Conservation (phyloP, 495 filamentous ascomycete species). For the Lepidopterella palustris region DNA sequence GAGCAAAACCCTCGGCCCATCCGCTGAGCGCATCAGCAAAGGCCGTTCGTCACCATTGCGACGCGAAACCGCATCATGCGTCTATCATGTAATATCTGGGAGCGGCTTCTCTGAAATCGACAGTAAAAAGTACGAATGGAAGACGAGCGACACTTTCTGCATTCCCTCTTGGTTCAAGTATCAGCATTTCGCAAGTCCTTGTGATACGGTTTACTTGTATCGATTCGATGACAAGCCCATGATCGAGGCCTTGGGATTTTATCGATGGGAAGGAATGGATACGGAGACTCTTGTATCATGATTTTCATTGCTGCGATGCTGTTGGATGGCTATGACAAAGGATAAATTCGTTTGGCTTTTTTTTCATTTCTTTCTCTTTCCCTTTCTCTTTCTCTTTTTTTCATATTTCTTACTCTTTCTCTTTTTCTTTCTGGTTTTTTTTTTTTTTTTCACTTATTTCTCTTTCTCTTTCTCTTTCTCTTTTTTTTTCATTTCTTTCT, state of each 20-base stretch:
- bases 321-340: slow-evolving; percentile 4
- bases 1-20: slow-evolving; percentile 37
- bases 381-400: no score
- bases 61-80: slow-evolving; percentile 40
- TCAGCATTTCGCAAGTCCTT: slow-evolving; percentile 38
- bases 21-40: slow-evolving; percentile 36
- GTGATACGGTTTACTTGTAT: slow-evolving; percentile 41
- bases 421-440: no score
- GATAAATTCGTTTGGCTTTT: no score
- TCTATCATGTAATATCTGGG: slow-evolving; percentile 42
- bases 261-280: slow-evolving; percentile 36
- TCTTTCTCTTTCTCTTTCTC: no score
- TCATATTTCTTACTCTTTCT: no score
- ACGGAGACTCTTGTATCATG: slow-evolving; percentile 23
- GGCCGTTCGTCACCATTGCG: slow-evolving; percentile 27
- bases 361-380: no score
- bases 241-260: slow-evolving; percentile 42
- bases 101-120: slow-evolving; percentile 35
- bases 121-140: slow-evolving; percentile 35
- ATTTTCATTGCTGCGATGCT: not conserved
- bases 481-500: no score
- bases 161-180: slow-evolving; percentile 42
- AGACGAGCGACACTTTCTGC: slow-evolving; percentile 42
- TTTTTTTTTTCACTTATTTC: no score
- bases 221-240: slow-evolving; percentile 45